Conservation (phyloP, 805 yeast genomes). For the Metschnikowia matae region DNA sequence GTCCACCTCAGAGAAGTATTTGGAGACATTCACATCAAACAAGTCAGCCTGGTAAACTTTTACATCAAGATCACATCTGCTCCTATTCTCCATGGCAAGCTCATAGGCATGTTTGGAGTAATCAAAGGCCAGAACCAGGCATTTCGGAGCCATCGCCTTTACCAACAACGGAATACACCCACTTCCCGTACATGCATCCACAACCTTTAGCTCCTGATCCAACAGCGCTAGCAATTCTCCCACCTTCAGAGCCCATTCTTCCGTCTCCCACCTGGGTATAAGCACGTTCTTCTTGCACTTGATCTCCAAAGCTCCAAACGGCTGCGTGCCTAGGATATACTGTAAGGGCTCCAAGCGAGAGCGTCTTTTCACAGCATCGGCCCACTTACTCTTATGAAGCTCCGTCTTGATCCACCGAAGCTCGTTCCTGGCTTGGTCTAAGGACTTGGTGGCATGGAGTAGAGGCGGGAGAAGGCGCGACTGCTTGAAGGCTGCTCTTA, state of each 20-base stretch:
- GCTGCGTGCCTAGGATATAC: constrained; percentile 80
- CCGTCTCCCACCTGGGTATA: constrained; percentile 95
- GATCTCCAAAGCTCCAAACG: constrained; percentile 70
- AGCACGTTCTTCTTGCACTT: constrained; percentile 61
- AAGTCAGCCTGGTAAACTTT: constrained; percentile 9
- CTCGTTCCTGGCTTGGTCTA: constrained; percentile 49
- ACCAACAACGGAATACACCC: constrained; percentile 77
- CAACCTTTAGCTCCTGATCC: constrained; percentile 1
- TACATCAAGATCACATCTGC: constrained; percentile 8
- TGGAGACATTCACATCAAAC: constrained; percentile 1
- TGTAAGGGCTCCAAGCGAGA: constrained; percentile 66
- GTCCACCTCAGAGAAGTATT: constrained; percentile 30
- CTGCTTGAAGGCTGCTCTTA: constrained; percentile 24
- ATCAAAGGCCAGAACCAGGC: constrained; percentile 49
- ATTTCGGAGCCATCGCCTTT: constrained; percentile 19
- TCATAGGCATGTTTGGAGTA: constrained; percentile 48
- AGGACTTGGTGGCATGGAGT: constrained; percentile 26
- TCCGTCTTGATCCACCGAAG: constrained; percentile 62
- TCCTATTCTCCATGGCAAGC: constrained; percentile 46
- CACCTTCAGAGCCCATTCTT: constrained; percentile 63
- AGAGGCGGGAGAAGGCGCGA: constrained; percentile 32
- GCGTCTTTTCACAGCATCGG: constrained; percentile 51
- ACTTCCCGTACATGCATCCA: constrained; percentile 20
- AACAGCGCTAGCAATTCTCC: not conserved
- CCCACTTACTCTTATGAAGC: constrained; percentile 46